These are phyloP conservation scores for Picochlorum sp. DNA, from an alignment of 139 green algal species.

Conservation along the genomic window DNA sequence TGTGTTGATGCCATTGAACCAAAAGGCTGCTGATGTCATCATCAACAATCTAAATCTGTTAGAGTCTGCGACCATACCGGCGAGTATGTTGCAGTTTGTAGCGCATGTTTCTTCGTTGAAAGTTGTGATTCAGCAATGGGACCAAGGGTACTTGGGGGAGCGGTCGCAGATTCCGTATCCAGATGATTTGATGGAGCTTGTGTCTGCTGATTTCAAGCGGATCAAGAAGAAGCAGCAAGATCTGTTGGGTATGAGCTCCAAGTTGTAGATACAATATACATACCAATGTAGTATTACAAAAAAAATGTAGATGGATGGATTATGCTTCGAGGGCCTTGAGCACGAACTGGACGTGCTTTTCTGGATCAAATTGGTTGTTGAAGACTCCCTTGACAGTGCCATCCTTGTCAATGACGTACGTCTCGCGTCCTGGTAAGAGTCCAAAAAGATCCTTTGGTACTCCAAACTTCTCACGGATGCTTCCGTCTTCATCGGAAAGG, in stretches of 20 bases:
- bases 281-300: no score
- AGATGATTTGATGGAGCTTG: slow-evolving; percentile 45
- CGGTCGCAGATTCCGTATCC: slow-evolving; percentile 62
- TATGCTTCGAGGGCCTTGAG: slow-evolving; percentile 4
- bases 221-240: slow-evolving; percentile 53
- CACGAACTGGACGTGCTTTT: slow-evolving; percentile 3
- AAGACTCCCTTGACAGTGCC: slow-evolving; percentile 4
- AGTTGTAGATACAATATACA: no score
- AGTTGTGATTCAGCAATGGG: slow-evolving; percentile 48
- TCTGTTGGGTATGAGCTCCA: slow-evolving; percentile 43
- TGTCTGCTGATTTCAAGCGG: slow-evolving; percentile 41
- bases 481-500: slow-evolving; percentile 6
- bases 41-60: slow-evolving; percentile 55
- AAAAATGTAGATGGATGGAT: no score
- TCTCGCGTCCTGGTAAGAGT: slow-evolving; percentile 7
- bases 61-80: slow-evolving; percentile 46
- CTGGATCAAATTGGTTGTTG: slow-evolving; percentile 8
- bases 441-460: slow-evolving; percentile 13
- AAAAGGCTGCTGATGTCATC: slow-evolving; percentile 53
- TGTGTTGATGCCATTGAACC: slow-evolving; percentile 82
- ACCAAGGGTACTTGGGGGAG: slow-evolving; percentile 37
- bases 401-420: slow-evolving; percentile 4
- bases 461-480: slow-evolving; percentile 1
- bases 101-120: slow-evolving; percentile 64
- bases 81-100: slow-evolving; percentile 73